phyloP scores from a whole-genome alignment of 495 filamentous ascomycete genomes.

The Aspergillus kassunensis region DNA sequence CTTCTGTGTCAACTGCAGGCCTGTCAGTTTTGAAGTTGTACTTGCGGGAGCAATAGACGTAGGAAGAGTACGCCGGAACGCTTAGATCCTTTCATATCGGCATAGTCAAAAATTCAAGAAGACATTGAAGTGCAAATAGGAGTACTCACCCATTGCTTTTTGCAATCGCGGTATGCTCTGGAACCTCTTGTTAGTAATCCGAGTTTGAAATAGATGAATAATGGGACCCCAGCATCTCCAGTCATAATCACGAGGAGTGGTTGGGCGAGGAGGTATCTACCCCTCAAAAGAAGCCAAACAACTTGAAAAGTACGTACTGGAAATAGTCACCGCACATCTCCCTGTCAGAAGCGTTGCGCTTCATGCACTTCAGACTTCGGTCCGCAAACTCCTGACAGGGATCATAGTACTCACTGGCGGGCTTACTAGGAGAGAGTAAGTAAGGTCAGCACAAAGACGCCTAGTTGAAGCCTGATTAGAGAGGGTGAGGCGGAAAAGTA shows the following conservation, averaged over 20 bases:
- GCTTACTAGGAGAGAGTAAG: conserved; percentile 57
- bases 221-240: not conserved
- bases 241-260: not conserved
- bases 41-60: not conserved
- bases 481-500: not conserved
- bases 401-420: conserved; percentile 80
- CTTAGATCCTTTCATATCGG: not conserved
- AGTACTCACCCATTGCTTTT: conserved; percentile 80
- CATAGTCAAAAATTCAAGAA: not conserved
- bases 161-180: conserved; percentile 91
- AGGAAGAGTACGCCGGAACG: not conserved
- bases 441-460: conserved; percentile 13
- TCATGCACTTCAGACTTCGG: conserved; percentile 77
- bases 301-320: conserved; percentile 55
- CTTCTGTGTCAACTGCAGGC: conserved; percentile 30
- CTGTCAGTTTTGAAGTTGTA: conserved; percentile 8
- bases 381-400: conserved; percentile 94
- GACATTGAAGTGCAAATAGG: not conserved
- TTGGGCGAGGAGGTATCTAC: not conserved
- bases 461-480: not conserved
- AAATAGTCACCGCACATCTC: conserved; percentile 93
- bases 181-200: conserved; percentile 2
- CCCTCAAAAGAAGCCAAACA: conserved; percentile 1
- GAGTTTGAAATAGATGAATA: not conserved
- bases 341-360: conserved; percentile 77